These are phyloP conservation scores for Schwanniomyces sp. DNA, from an alignment of 805 yeast genomes.

Conservation along the genomic window DNA sequence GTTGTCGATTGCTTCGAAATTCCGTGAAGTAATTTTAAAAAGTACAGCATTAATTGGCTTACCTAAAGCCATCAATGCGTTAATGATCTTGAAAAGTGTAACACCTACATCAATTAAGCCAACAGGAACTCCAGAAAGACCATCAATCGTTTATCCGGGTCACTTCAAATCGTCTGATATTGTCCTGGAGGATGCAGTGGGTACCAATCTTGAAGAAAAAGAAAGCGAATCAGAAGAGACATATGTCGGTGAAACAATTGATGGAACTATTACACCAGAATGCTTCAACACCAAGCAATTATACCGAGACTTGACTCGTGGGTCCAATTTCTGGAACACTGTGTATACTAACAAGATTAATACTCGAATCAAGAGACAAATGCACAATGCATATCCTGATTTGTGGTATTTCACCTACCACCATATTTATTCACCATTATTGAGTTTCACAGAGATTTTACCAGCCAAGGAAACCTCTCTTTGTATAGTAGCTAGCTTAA, in stretches of 20 bases:
- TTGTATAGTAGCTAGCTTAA: slow-evolving; percentile 73
- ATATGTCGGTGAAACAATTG: slow-evolving; percentile 33
- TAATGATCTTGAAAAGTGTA: slow-evolving; percentile 59
- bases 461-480: slow-evolving; percentile 70
- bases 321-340: slow-evolving; percentile 66
- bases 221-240: slow-evolving; percentile 17
- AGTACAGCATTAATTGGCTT: slow-evolving; percentile 78
- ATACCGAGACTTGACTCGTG: slow-evolving; percentile 42
- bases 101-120: slow-evolving; percentile 54
- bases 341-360: slow-evolving; percentile 74
- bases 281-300: slow-evolving; percentile 29
- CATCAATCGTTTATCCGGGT: slow-evolving; percentile 29
- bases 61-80: slow-evolving; percentile 81
- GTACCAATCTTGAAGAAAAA: slow-evolving; percentile 31
- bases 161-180: slow-evolving; percentile 36
- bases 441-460: slow-evolving; percentile 66
- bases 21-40: slow-evolving; percentile 78
- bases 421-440: slow-evolving; percentile 75
- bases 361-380: slow-evolving; percentile 61
- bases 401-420: slow-evolving; percentile 71
- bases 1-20: slow-evolving; percentile 44
- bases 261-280: slow-evolving; percentile 36
- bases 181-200: slow-evolving; percentile 38
- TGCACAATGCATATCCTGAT: slow-evolving; percentile 80
- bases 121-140: slow-evolving; percentile 24